These are phyloP conservation scores for Castanopsis chinensis DNA, from an alignment of 306 rosid species.

Conservation along the genomic window DNA sequence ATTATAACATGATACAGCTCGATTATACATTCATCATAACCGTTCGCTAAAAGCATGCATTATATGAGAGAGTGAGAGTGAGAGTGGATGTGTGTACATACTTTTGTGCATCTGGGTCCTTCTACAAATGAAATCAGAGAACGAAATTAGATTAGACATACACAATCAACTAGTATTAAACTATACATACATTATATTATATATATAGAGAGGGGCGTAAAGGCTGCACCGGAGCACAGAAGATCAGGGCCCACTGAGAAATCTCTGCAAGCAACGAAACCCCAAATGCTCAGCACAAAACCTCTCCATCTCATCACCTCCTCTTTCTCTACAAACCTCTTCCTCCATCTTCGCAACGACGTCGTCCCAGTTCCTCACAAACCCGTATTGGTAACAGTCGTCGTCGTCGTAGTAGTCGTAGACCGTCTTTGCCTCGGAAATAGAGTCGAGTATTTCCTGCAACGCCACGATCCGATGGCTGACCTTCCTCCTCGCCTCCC, in stretches of 20 bases:
- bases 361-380: conserved; percentile 55
- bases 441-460: conserved; percentile 82
- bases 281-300: conserved; percentile 70
- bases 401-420: conserved; percentile 18
- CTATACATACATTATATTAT: too few relatives aligned
- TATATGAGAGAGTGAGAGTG: too few relatives aligned
- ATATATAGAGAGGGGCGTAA: background rate
- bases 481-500: conserved; percentile 81
- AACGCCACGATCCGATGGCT: conserved; percentile 85
- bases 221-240: background rate
- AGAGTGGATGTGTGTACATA: background rate
- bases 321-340: conserved; percentile 66
- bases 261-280: conserved; percentile 84
- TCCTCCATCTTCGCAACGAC: conserved; percentile 79
- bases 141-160: background rate
- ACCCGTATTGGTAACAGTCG: conserved; percentile 15
- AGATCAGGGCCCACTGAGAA: conserved; percentile 61
- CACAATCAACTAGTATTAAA: too few relatives aligned
- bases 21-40: too few relatives aligned
- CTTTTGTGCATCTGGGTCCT: too few relatives aligned
- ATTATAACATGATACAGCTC: too few relatives aligned
- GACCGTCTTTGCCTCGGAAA: conserved; percentile 45
- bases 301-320: conserved; percentile 75
- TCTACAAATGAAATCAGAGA: background rate
- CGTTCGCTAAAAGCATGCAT: too few relatives aligned